Conservation (phyloP, 1,139 yeast genomes). For the Geotrichum reessii region DNA sequence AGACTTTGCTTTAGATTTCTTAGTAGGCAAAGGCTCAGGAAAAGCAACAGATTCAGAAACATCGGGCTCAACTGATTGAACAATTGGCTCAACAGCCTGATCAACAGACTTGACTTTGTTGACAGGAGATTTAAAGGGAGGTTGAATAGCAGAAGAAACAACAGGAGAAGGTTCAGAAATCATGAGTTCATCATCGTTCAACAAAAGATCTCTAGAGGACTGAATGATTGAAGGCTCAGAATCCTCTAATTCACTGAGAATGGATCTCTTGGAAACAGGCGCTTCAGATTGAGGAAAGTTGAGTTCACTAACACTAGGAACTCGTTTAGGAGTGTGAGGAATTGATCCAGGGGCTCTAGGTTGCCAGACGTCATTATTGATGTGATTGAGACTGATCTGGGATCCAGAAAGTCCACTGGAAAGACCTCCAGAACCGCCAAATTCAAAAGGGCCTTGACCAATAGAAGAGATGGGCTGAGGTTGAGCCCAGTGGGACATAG, state of each 20-base stretch:
- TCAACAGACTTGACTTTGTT: neutral
- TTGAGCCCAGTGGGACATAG: constrained; percentile 24
- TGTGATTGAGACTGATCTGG: constrained; percentile 16
- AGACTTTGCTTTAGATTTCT: constrained; percentile 12
- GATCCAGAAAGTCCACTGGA: constrained; percentile 11
- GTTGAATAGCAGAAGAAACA: constrained; percentile 16
- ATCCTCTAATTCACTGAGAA: constrained; percentile 9
- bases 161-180: constrained; percentile 1
- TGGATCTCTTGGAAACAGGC: constrained; percentile 2
- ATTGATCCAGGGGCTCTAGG: constrained; percentile 19
- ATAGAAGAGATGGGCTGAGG: constrained; percentile 17
- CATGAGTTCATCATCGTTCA: constrained; percentile 9
- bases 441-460: constrained; percentile 12
- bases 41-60: constrained; percentile 1
- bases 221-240: neutral
- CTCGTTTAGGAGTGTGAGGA: constrained; percentile 19
- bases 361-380: constrained; percentile 19
- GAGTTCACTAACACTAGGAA: constrained; percentile 16
- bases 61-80: neutral
- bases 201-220: constrained; percentile 1
- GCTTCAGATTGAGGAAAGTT: constrained; percentile 1
- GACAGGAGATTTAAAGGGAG: constrained; percentile 13
- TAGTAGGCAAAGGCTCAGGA: constrained; percentile 10
- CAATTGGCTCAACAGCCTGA: neutral
- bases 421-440: constrained; percentile 5